These are phyloP conservation scores for Cenchrus purpureus DNA, from an alignment of 176 grass and related monocot species.

Conservation along the genomic window DNA sequence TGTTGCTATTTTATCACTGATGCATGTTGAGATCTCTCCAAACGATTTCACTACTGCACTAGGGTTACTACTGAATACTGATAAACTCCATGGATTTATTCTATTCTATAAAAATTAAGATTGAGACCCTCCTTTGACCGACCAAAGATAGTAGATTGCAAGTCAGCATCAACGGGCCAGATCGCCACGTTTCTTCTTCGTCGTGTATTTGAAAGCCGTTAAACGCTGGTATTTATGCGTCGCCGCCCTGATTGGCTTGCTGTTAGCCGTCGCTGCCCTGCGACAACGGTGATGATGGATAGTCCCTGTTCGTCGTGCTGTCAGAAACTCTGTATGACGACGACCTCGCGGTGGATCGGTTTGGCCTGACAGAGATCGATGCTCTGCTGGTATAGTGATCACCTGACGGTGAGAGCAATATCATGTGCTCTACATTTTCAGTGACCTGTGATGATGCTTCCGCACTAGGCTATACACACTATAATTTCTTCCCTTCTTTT, in stretches of 20 bases:
- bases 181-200: neutral
- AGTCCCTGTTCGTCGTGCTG: neutral
- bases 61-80: too few relatives aligned
- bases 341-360: neutral
- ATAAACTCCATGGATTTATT: too few relatives aligned
- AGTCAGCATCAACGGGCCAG: neutral
- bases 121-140: neutral
- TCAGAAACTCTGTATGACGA: neutral
- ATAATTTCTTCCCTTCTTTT: neutral
- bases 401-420: neutral
- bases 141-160: neutral
- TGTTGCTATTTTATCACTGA: too few relatives aligned
- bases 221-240: conserved; percentile 19
- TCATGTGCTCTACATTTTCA: neutral
- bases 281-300: neutral
- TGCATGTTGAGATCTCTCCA: too few relatives aligned
- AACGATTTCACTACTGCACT: too few relatives aligned
- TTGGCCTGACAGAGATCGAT: neutral
- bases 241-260: conserved; percentile 30
- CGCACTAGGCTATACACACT: neutral
- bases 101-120: too few relatives aligned
- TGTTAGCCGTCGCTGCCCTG: conserved; percentile 29
- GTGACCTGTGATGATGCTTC: neutral
- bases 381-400: neutral
- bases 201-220: neutral